Base-by-base conservation (phyloP, 495 filamentous ascomycete genomes). In the Penicillium chermesinum region DNA sequence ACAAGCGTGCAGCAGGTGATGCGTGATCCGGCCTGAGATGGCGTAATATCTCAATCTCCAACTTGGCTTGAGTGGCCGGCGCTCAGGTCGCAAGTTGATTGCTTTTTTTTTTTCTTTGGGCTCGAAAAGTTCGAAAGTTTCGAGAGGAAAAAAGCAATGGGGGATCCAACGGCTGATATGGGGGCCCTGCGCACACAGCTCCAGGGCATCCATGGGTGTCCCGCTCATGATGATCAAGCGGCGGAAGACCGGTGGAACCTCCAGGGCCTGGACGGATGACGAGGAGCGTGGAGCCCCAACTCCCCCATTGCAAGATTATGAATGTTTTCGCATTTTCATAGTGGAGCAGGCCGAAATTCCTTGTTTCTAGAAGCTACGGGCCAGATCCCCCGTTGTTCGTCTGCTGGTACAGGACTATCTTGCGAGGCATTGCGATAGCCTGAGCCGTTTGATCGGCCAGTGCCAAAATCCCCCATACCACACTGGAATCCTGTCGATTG, bases 11-110 rank as follows among this genome's bases (percentile, higher is more conserved):
- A n/a, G n/a, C n/a, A n/a, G n/a, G n/a, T n/a, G 25, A 44, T 44
- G 50, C 55, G 58, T 62, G 53, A 63, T 63, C 49, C 36, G 41
- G 49, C 38, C 19, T 41, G 34, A 36, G 34, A 65, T 61, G 60
- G 60, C 60, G 60, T 53, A 58, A 63, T 63, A 63, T 58, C 60
- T 35, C 51, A 58, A 45, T 55, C 59, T 48, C 57, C 53, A 49
- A 51, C 52, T 55, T 53, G 25, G 4, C 25, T 52, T 15, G 20
- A 38, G 16, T 22, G 41, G 38, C 6, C 14, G 39, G 25, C 41
- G 42, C 42, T 34, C 42, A 44, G 42, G 42, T 44, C 42, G 42
- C 42, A 10, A 30, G 25, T 30, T 30, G 25, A 4, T 30, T 30
- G 25, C 10, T 10, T 25, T 37, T n/a, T n/a, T n/a, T n/a, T n/a